Evolutionary conservation across 768 basidiomycete genomes (phyloP), one percentile per base, ranked within the genome.

Genomic region (Rhodotorula paludigena): DNA sequence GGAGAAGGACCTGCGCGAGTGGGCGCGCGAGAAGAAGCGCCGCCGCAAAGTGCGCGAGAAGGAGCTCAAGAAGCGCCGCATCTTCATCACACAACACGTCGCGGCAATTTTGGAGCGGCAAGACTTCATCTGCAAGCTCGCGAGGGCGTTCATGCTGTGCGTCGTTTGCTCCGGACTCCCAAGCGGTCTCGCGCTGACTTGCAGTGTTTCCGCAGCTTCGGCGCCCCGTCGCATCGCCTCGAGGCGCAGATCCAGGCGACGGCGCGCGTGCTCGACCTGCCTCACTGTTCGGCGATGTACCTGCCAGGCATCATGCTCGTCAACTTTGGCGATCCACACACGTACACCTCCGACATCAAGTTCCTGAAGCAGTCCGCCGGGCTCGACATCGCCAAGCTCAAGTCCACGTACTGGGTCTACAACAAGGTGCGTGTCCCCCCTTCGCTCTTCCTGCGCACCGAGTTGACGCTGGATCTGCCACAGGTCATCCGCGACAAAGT

Each of bases 241-340:
- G 81, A 82, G 68, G 78, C 79, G 9, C 81, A 82, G 67, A 77
- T 82, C 48, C 80, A 82, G 72, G 80, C 80, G 18, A 82, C 81
- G 2, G 81, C 80, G 0, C 77, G 78, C 28, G 80, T 82, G 1
- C 69, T 70, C 56, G 69, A 70, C 45, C 77, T 82, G 35, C 81
- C 81, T 39, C 79, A 81, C 69, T 79, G 78, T 61, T 78, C 80
- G 47, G 77, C 77, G 58, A 74, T 81, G 45, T 80, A 80, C 64
- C 72, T 82, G 5, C 80, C 80, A 0, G 77, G 77, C 68, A 82
- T 87, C 62, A 84, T 89, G 79, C 82, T 92, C 39, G 83, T 91
- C 75, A 86, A 87, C 60, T 92, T 93, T 73, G 87, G 88, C 73
- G 90, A 93, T 77, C 80, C 81, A n/a, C 79, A 84, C 4, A 91